Evolutionary conservation across 352 stramenopile genomes (phyloP).

Genomic region (Phytophthora parvispora): DNA sequence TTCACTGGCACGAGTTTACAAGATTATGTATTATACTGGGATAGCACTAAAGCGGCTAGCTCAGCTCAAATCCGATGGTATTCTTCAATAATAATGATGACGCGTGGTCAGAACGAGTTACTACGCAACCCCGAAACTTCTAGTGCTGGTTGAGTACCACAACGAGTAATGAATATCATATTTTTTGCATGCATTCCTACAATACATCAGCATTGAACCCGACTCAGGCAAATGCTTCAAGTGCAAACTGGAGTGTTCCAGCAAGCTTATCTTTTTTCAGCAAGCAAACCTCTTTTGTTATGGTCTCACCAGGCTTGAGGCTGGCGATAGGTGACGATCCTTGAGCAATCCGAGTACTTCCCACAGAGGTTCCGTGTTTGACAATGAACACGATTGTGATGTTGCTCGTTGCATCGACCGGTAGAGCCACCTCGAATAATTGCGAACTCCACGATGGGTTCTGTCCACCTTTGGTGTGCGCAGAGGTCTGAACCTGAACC

Average conservation of each 20-base stretch:
- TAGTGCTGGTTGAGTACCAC: no score
- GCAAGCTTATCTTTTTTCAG: conserved; percentile 8
- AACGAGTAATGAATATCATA: no score
- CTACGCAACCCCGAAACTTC: no score
- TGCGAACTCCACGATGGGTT: conserved; percentile 7
- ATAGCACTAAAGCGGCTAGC: no score
- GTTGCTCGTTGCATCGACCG: not conserved
- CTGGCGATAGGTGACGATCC: not conserved
- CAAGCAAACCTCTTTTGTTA: not conserved
- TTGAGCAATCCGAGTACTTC: not conserved
- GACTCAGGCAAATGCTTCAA: conserved; percentile 3
- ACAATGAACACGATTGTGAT: not conserved
- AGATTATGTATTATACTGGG: no score
- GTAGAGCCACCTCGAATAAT: conserved; percentile 6
- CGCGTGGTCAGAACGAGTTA: no score
- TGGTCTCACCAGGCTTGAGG: not conserved
- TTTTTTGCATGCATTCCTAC: not conserved
- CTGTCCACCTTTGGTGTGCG: not conserved
- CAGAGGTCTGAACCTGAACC: conserved; percentile 8
- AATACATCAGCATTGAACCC: not conserved
- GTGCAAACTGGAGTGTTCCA: conserved; percentile 3
- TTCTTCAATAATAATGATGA: no score
- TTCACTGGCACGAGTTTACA: no score
- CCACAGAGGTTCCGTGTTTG: not conserved
- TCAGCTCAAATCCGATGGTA: no score